Base-by-base conservation (phyloP, 2,329 filamentous ascomycete species). In the Botryotinia narcissicola region DNA sequence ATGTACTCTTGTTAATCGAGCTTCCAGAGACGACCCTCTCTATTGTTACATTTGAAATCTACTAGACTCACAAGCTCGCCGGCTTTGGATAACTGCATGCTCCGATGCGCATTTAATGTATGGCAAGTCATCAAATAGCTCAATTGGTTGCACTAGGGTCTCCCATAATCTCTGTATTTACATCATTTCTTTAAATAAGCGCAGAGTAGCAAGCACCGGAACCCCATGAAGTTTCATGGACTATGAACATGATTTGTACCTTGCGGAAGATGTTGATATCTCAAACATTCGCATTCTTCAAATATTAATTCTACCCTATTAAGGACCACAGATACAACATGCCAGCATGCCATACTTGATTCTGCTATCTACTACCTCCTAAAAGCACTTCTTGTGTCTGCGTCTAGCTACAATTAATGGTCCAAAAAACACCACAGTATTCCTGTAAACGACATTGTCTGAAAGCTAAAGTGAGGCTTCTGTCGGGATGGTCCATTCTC, bases 11-110 rank as follows among this genome's bases (percentile, higher is more conserved):
- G 3, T 42, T 29, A 29, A 29, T 29, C 20, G 37, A 20, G 12
- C 61, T 44, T 63, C 16, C 25, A 22, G n/a, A 3, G 60, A 2
- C 37, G 37, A 42, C 25, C 37, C 16, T 42, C 40, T 40, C 25
- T 16, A n/a, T 29, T 25, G 25, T 40, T 7, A 42, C 37, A 29
- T 37, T 63, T 63, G 16, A 57, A 8, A 57, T 29, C 14, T 29
- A 29, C n/a, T 29, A n/a, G 51, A 2, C 37, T n/a, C 37, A 62
- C 12, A 22, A 54, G 25, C 46, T 68, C 35, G n/a, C 46, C 14
- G 46, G 25, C 46, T 40, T 8, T 68, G 35, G 35, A 68, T 68
- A 68, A 35, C 64, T 68, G 16, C 46, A 68, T 54, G n/a, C 25
- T 22, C n/a, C 46, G 32, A 35, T 54, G 35, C 46, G 20, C 46